A percentile compares a stretch with the other conserved stretches of the same genome.
phyloP scores from a whole-genome alignment of 1,284 basidiomycete genomes.

The Agroathelia rolfsii region DNA sequence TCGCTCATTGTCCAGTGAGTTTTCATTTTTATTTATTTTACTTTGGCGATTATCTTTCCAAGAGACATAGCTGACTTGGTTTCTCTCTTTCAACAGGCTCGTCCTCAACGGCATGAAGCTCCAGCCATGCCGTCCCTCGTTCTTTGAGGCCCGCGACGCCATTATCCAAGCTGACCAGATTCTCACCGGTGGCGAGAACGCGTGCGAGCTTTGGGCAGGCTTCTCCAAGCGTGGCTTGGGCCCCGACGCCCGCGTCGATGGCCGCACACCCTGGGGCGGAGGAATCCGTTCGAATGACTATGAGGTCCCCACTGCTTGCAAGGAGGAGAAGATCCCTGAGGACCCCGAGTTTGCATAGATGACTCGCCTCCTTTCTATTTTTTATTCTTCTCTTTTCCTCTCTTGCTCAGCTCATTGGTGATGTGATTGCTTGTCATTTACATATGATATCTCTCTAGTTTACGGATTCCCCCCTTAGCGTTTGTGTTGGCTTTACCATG shows the following conservation, averaged over 20 bases:
- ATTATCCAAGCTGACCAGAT: constrained; percentile 90
- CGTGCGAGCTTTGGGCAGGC: constrained; percentile 81
- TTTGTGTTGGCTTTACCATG: too few species aligned
- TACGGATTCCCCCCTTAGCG: too few species aligned
- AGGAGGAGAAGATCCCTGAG: constrained; percentile 1
- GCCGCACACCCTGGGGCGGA: constrained; percentile 91
- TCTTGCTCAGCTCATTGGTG: too few species aligned
- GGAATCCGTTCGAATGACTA: constrained; percentile 53
- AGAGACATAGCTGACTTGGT: constrained; percentile 2
- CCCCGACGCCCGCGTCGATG: constrained; percentile 59
- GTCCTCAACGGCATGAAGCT: constrained; percentile 91
- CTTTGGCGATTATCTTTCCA: background rate
- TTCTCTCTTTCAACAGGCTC: constrained; percentile 30
- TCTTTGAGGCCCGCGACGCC: constrained; percentile 89
- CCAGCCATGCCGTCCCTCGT: constrained; percentile 84
- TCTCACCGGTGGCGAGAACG: constrained; percentile 88
- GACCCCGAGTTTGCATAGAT: too few species aligned
- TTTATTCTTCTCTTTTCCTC: too few species aligned
- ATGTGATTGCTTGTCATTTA: too few species aligned
- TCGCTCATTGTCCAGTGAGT: constrained; percentile 69
- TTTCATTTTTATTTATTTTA: constrained; percentile 5
- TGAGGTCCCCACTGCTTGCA: constrained; percentile 2
- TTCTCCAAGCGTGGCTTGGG: constrained; percentile 83
- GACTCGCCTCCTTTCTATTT: too few species aligned
- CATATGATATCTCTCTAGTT: too few species aligned